phyloP scores from a whole-genome alignment of 78 protist genomes.

The Diacronema lutheri region DNA sequence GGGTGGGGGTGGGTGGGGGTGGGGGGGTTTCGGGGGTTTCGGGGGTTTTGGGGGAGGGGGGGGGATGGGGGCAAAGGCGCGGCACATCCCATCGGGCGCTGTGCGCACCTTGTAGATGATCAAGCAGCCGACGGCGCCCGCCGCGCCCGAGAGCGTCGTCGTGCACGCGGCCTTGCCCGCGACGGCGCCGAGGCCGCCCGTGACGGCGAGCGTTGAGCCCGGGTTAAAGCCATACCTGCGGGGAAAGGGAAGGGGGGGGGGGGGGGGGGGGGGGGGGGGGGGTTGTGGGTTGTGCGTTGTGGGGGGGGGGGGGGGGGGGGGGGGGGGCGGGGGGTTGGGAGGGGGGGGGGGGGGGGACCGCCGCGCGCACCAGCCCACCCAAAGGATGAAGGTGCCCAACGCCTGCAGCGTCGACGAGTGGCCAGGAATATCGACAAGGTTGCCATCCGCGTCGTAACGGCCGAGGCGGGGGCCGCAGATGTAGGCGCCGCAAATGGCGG shows the following conservation, averaged over 20 bases:
- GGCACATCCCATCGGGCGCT: too few species aligned
- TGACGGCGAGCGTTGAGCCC: not conserved
- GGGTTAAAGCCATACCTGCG: conserved; percentile 45
- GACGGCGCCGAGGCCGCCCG: not conserved
- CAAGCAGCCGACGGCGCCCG: not conserved
- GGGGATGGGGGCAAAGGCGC: too few species aligned
- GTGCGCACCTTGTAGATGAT: not conserved
- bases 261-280: too few species aligned
- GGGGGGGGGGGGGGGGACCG: too few species aligned
- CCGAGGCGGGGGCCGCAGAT: conserved; percentile 17
- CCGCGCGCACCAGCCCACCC: not conserved
- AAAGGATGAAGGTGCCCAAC: not conserved
- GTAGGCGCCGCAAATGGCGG: conserved; percentile 30
- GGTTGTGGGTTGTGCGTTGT: too few species aligned
- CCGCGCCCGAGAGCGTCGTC: not conserved
- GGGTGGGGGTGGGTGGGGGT: too few species aligned
- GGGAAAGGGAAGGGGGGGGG: too few species aligned
- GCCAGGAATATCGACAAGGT: conserved; percentile 28
- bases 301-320: too few species aligned
- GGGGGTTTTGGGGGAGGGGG: too few species aligned
- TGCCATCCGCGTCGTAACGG: not conserved
- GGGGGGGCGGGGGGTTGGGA: too few species aligned
- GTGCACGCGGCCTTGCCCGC: not conserved
- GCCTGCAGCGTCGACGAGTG: conserved; percentile 53
- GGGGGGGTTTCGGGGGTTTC: too few species aligned